Percentiles rank a stretch among this genome's conserved stretches.
Conservation (phyloP, 768 basidiomycete genomes). For the Russula emetica region DNA sequence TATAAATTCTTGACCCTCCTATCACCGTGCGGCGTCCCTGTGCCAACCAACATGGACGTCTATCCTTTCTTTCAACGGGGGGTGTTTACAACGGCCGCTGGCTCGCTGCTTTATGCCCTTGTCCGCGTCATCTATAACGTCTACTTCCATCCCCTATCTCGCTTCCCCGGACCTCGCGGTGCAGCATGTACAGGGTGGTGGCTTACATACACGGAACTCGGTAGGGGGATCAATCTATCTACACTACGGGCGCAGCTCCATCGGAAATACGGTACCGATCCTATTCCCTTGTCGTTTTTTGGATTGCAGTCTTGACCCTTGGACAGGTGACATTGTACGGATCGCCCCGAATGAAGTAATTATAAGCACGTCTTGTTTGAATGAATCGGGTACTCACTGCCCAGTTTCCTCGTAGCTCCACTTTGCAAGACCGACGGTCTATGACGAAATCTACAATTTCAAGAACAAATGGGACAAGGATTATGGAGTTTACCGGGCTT, state of each 20-base stretch:
- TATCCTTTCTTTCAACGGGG: not conserved
- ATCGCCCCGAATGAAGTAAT: conserved; percentile 21
- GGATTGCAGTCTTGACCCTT: not conserved
- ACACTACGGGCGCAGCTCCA: conserved; percentile 10
- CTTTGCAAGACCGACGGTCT: conserved; percentile 10
- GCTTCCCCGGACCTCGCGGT: conserved; percentile 17
- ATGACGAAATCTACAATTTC: conserved; percentile 17
- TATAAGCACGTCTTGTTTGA: not conserved
- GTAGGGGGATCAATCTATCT: conserved; percentile 8
- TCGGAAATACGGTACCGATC: conserved; percentile 10
- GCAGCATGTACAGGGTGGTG: conserved; percentile 19
- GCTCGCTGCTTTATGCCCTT: conserved; percentile 2
- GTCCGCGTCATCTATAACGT: conserved; percentile 10
- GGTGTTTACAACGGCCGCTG: not conserved
- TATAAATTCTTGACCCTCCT: too few relatives aligned
- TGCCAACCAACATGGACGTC: conserved; percentile 1
- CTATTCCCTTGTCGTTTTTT: not conserved
- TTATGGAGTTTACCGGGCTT: conserved; percentile 37
- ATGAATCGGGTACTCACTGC: not conserved
- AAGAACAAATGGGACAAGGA: conserved; percentile 39
- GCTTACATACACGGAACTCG: conserved; percentile 20
- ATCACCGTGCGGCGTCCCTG: too few relatives aligned
- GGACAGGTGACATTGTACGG: conserved; percentile 21
- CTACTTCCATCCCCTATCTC: conserved; percentile 19
- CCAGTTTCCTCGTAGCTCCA: conserved; percentile 7